phyloP scores from a whole-genome alignment of 331 rosid species.

The Phaseolus coccineus region DNA sequence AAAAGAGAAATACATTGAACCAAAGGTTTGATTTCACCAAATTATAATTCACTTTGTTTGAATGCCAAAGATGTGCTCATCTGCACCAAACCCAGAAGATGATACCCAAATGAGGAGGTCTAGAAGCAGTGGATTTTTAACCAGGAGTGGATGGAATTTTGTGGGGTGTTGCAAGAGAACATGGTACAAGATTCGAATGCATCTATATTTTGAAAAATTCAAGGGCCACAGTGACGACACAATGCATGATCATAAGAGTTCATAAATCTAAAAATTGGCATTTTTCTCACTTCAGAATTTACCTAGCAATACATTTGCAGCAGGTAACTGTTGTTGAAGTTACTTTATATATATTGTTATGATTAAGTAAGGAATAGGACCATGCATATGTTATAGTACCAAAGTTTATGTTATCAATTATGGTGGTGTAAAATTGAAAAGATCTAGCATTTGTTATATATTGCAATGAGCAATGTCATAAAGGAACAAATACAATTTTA shows the following conservation, averaged over 20 bases:
- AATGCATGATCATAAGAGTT: not conserved
- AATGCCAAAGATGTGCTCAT: not conserved
- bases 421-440: not conserved
- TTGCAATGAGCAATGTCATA: not conserved
- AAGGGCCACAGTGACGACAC: not conserved
- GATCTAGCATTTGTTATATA: not conserved
- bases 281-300: not conserved
- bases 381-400: not conserved
- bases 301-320: not conserved
- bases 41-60: not conserved
- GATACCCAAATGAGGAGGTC: not conserved
- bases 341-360: not conserved
- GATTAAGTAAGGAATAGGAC: not conserved
- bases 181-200: slow-evolving; percentile 52
- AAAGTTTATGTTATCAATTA: not conserved
- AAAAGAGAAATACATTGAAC: not conserved
- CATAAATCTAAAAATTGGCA: not conserved
- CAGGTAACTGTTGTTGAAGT: not conserved
- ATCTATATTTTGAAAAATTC: not conserved
- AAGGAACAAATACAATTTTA: no score
- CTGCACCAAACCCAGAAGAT: slow-evolving; percentile 10
- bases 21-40: not conserved
- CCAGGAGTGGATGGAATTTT: slow-evolving; percentile 40
- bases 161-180: slow-evolving; percentile 49
- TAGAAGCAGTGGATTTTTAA: not conserved